These are phyloP conservation scores for Lippia alba DNA, from an alignment of 305 asterid genomes.

Conservation along the genomic window DNA sequence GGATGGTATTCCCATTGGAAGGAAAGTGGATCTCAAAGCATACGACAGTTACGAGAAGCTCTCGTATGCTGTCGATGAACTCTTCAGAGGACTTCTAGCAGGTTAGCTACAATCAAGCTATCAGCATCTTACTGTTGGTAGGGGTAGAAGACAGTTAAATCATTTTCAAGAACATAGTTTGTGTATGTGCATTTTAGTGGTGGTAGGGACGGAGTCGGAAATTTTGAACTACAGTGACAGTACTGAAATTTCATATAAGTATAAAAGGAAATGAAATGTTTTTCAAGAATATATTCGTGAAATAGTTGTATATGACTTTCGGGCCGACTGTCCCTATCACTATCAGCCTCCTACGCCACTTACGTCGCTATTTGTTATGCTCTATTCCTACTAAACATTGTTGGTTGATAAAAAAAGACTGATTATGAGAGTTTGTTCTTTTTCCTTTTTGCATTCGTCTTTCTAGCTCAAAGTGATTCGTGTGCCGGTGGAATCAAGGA, in stretches of 20 bases:
- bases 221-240: too few relatives aligned
- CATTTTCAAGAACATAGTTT: too few relatives aligned
- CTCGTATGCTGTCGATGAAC: conserved; percentile 81
- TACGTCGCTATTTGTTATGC: neutral
- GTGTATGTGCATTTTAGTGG: too few relatives aligned
- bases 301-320: too few relatives aligned
- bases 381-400: neutral
- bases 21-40: conserved; percentile 85
- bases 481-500: conserved; percentile 43
- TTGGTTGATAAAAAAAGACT: neutral
- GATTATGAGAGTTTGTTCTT: neutral
- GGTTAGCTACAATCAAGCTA: conserved; percentile 39
- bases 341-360: neutral
- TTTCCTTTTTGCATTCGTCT: conserved; percentile 17
- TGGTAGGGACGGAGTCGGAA: too few relatives aligned
- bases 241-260: too few relatives aligned
- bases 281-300: too few relatives aligned
- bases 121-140: neutral
- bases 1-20: conserved; percentile 97
- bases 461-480: conserved; percentile 77
- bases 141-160: neutral
- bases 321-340: neutral
- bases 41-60: conserved; percentile 82
- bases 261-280: too few relatives aligned
- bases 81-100: conserved; percentile 86